These are phyloP conservation scores for Diaporthe sp. DNA, from an alignment of 2,329 filamentous ascomycete genomes.

Conservation along the genomic window DNA sequence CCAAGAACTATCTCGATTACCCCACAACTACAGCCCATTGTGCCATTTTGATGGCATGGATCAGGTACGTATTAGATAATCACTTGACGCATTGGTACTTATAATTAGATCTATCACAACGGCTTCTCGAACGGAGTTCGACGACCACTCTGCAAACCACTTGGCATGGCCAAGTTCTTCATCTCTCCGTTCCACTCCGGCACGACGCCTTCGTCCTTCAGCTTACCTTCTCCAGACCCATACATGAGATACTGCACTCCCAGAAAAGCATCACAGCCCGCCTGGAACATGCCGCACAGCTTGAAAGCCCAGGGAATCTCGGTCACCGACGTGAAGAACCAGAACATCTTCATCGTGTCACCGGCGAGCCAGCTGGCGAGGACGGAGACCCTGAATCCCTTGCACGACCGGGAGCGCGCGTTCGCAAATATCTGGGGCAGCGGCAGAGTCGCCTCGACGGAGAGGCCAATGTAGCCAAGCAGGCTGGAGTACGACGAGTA, in stretches of 20 bases:
- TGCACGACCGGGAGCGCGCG: conserved; percentile 76
- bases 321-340: conserved; percentile 81
- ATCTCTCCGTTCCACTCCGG: conserved; percentile 43
- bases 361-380: conserved; percentile 84
- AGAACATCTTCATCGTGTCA: conserved; percentile 89
- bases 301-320: conserved; percentile 85
- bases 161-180: conserved; percentile 45
- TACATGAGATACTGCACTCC: conserved; percentile 83
- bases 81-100: neutral
- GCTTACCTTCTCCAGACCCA: conserved; percentile 61
- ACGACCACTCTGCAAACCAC: conserved; percentile 36
- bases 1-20: neutral
- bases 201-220: conserved; percentile 50
- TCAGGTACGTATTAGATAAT: neutral
- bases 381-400: conserved; percentile 83
- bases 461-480: conserved; percentile 82
- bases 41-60: neutral
- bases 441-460: conserved; percentile 85
- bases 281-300: conserved; percentile 85
- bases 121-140: conserved; percentile 42
- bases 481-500: conserved; percentile 76
- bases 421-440: conserved; percentile 85
- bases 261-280: conserved; percentile 80
- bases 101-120: conserved; percentile 30
- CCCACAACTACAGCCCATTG: neutral